These are phyloP conservation scores for Aspergillus bertholletiae DNA, from an alignment of 495 filamentous ascomycete species.

Conservation along the genomic window DNA sequence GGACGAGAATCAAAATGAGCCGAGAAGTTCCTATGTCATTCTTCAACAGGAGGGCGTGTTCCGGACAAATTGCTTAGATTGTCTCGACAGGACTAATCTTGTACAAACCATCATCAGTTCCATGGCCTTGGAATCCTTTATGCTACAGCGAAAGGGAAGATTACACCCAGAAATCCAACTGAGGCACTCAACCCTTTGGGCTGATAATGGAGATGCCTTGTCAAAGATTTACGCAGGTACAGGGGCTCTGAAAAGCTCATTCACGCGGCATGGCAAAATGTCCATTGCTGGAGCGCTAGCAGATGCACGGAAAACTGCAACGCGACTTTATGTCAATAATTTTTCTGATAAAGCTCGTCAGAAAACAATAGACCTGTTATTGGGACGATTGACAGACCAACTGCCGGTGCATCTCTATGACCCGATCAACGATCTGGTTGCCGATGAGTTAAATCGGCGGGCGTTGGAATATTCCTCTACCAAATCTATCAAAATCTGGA, in stretches of 20 bases:
- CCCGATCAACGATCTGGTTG: slow-evolving; percentile 88
- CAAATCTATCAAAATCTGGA: slow-evolving; percentile 60
- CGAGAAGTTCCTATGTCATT: slow-evolving; percentile 60
- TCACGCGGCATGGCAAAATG: slow-evolving; percentile 95
- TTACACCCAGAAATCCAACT: slow-evolving; percentile 80
- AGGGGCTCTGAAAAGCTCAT: slow-evolving; percentile 91
- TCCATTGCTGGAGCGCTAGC: slow-evolving; percentile 90
- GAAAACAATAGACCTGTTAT: slow-evolving; percentile 87
- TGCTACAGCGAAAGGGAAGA: slow-evolving; percentile 61
- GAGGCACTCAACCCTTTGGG: slow-evolving; percentile 89
- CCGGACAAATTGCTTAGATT: slow-evolving; percentile 93
- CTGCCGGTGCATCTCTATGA: slow-evolving; percentile 82
- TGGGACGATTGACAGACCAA: slow-evolving; percentile 83
- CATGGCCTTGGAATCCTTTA: slow-evolving; percentile 81
- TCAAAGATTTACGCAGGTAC: slow-evolving; percentile 97
- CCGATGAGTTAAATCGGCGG: slow-evolving; percentile 64
- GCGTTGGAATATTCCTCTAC: slow-evolving; percentile 50
- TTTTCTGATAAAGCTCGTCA: slow-evolving; percentile 92
- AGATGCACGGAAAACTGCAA: slow-evolving; percentile 90
- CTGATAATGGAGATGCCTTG: slow-evolving; percentile 95
- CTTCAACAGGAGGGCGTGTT: slow-evolving; percentile 93
- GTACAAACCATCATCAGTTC: slow-evolving; percentile 92
- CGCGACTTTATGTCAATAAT: slow-evolving; percentile 93
- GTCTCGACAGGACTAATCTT: slow-evolving; percentile 91
- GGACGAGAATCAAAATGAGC: slow-evolving; percentile 22